Base-by-base conservation (phyloP, 2,329 filamentous ascomycete species). In the Calycina herbarum region DNA sequence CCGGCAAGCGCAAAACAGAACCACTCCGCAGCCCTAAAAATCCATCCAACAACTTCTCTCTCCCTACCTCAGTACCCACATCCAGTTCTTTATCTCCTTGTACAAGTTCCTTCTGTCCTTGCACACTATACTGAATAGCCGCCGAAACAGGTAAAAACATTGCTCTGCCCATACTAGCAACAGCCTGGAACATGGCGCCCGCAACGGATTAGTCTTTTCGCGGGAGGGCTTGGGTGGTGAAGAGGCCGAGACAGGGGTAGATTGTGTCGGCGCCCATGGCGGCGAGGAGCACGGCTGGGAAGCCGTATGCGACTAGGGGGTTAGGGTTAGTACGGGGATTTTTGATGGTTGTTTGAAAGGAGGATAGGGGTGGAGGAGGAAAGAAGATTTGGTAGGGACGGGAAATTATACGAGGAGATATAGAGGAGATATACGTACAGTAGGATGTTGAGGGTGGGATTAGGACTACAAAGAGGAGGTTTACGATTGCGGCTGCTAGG, bases 221-320 rank as follows among this genome's bases (percentile, higher is more conserved):
- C 0, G 88, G 85, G 0, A 92, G 79, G 0, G 84, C 80, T 67
- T 86, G 85, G 0, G 88, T 88, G 0, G 85, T 88, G 73, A 89
- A 90, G 0, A 92, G 80, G 0, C 86, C 87, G 20, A 91, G 78
- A 4, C 84, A 85, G 0, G 89, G 88, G 81, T 86, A 90, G 0
- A 88, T 81, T 0, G 86, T 89, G 72, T 92, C 89, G 2, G 87
- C 86, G 38, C 89, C 89, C 42, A 89, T 79, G 8, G 90, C 87
- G 6, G 83, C 82, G 3, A 92, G 77, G 0, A 87, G 76, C 85
- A 91, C 90, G 8, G 88, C 87, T 2, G 84, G 84, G 20, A 92
- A 80, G 0, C 85, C 87, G 69, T 84, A 89, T 2, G 89, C 89
- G 74, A 88, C n/a, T n/a, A n/a, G n/a, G n/a, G n/a, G n/a, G n/a